phyloP scores from a whole-genome alignment of 495 filamentous ascomycete species.

The Daldinia concentrica region DNA sequence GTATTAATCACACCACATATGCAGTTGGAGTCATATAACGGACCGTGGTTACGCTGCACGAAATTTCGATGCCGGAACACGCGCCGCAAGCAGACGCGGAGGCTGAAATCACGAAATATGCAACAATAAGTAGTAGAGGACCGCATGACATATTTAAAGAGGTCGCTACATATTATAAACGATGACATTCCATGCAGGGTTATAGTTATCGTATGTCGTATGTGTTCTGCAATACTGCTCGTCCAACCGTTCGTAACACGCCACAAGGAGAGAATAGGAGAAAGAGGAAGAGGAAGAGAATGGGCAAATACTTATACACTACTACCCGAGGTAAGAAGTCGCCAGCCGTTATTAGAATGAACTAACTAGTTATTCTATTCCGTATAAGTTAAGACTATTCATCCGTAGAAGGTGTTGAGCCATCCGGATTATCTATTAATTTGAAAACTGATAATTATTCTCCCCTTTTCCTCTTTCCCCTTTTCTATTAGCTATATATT shows the following conservation, averaged over 20 bases:
- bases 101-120: conserved; percentile 19
- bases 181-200: background rate
- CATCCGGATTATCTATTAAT: too few relatives aligned
- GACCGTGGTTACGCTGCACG: conserved; percentile 20
- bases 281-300: background rate
- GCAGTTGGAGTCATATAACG: conserved; percentile 12
- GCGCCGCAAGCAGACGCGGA: conserved; percentile 17
- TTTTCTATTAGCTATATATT: too few relatives aligned
- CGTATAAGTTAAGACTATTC: too few relatives aligned
- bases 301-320: background rate
- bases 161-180: background rate
- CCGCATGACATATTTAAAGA: background rate
- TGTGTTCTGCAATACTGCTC: background rate
- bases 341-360: too few relatives aligned
- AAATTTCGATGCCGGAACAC: conserved; percentile 17
- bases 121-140: background rate
- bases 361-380: too few relatives aligned
- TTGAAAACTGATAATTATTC: too few relatives aligned
- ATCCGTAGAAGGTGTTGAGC: too few relatives aligned
- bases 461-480: too few relatives aligned
- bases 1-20: conserved; percentile 19
- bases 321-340: too few relatives aligned
- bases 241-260: background rate
- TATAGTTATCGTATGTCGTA: background rate
- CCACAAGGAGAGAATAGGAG: background rate